These are phyloP conservation scores for Fagopyrum homotropicum DNA, from an alignment of 148 eudicot genomes.

Conservation along the genomic window DNA sequence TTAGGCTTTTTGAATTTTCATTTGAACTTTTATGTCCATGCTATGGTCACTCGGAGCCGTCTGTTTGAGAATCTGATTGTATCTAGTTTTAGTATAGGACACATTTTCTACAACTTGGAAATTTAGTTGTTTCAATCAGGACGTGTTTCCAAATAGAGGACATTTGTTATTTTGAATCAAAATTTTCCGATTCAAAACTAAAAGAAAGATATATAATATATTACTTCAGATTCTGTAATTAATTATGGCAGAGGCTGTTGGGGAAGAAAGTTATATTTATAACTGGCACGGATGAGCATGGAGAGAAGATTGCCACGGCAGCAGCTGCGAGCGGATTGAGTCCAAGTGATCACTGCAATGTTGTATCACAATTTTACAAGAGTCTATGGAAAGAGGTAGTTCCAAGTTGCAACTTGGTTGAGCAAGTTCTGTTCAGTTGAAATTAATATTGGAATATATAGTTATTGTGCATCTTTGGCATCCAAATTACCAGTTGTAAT, in stretches of 20 bases:
- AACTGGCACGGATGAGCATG: slow-evolving; percentile 99
- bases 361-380: slow-evolving; percentile 70
- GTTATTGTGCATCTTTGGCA: neutral
- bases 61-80: neutral
- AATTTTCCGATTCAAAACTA: neutral
- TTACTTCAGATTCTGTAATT: neutral
- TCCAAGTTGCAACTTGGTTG: neutral
- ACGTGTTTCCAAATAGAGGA: neutral
- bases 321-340: slow-evolving; percentile 66
- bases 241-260: slow-evolving; percentile 58
- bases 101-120: neutral
- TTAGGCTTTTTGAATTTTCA: neutral
- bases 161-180: neutral
- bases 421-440: slow-evolving; percentile 5
- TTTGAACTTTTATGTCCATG: neutral
- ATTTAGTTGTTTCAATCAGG: neutral
- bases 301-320: slow-evolving; percentile 95
- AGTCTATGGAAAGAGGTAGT: slow-evolving; percentile 78
- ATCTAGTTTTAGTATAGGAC: neutral
- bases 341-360: slow-evolving; percentile 75
- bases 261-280: slow-evolving; percentile 81
- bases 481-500: slow-evolving; percentile 8
- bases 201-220: neutral
- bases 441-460: neutral
- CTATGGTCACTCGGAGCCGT: neutral